phyloP scores from a whole-genome alignment of 495 filamentous ascomycete species.

The Pyronema domesticum region DNA sequence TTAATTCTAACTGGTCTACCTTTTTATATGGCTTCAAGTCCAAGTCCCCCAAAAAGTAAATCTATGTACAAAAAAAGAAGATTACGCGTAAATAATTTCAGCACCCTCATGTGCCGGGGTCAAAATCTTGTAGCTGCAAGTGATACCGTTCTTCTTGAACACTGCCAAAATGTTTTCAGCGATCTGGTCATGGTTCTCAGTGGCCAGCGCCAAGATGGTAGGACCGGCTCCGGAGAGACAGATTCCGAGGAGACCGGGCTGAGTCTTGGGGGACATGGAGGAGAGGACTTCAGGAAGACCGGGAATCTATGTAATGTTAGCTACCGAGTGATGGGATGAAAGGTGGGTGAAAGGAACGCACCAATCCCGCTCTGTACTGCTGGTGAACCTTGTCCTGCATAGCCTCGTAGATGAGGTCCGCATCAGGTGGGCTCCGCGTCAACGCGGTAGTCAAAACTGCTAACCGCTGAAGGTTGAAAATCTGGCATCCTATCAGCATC shows the following conservation, averaged over 20 bases:
- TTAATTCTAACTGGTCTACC: background rate
- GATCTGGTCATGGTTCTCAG: conserved; percentile 67
- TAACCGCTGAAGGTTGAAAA: conserved; percentile 87
- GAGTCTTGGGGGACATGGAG: conserved; percentile 63
- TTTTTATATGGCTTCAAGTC: no score
- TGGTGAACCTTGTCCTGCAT: conserved; percentile 98
- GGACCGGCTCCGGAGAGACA: conserved; percentile 88
- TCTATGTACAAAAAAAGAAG: no score
- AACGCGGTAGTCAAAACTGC: conserved; percentile 73
- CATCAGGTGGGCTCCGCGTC: conserved; percentile 73
- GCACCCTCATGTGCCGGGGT: conserved; percentile 75
- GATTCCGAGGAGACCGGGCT: conserved; percentile 77
- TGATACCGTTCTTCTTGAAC: conserved; percentile 52
- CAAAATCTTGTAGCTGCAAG: conserved; percentile 70
- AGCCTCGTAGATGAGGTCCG: conserved; percentile 79
- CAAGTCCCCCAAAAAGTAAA: no score
- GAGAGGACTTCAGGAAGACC: conserved; percentile 78
- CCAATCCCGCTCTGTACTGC: conserved; percentile 66
- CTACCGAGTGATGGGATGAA: background rate
- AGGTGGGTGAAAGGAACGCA: conserved; percentile 1
- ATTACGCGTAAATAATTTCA: conserved; percentile 35
- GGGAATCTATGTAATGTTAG: conserved; percentile 38
- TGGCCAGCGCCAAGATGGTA: conserved; percentile 83
- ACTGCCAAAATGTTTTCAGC: conserved; percentile 52
- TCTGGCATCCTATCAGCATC: conserved; percentile 28